These are phyloP conservation scores for Nicotiana noctiflora DNA, from an alignment of 257 asterid species.

Conservation along the genomic window DNA sequence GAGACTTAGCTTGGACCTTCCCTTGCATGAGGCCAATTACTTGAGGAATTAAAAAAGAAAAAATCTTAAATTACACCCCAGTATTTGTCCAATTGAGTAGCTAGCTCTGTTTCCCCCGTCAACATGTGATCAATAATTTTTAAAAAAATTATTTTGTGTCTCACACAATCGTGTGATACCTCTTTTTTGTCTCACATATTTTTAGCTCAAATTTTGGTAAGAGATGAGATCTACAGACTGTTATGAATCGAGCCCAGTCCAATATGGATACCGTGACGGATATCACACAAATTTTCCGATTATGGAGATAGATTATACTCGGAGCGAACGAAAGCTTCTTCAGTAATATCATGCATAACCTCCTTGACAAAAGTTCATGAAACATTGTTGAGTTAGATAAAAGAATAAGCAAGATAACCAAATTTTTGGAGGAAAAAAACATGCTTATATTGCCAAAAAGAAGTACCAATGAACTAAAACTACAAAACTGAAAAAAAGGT, in stretches of 20 bases:
- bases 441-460: not conserved
- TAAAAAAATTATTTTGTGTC: too few relatives aligned
- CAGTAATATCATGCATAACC: not conserved
- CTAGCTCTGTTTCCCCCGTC: not conserved
- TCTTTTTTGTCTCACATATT: too few relatives aligned
- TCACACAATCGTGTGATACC: too few relatives aligned
- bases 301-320: not conserved
- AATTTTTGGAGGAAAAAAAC: not conserved
- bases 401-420: not conserved
- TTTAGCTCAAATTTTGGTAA: too few relatives aligned
- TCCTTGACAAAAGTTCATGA: not conserved
- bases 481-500: constrained; percentile 1
- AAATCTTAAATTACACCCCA: not conserved
- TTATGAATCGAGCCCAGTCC: too few relatives aligned
- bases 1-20: not conserved
- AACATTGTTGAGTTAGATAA: not conserved
- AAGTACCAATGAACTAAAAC: not conserved
- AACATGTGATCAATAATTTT: not conserved
- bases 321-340: not conserved
- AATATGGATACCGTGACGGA: too few relatives aligned
- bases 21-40: not conserved
- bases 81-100: not conserved
- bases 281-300: too few relatives aligned
- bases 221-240: too few relatives aligned
- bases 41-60: not conserved